Evolutionary conservation across 345 rosid genomes (phyloP).

Genomic region (Populus davidiana): DNA sequence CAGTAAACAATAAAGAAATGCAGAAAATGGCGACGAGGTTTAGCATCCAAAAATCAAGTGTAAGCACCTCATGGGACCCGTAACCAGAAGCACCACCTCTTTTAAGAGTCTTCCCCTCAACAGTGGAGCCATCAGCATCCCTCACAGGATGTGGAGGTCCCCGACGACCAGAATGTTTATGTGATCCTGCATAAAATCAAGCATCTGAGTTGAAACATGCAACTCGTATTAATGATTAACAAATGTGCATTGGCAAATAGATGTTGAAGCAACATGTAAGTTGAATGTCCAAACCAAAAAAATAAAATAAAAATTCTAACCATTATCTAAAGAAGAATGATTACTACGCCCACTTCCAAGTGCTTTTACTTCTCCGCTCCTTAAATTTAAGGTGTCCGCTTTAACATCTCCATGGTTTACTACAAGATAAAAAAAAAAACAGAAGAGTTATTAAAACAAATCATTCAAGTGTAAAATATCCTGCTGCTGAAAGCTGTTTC

Average conservation of each 20-base stretch:
- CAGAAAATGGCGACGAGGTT: background rate
- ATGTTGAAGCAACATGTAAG: background rate
- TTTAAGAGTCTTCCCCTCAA: conserved; percentile 52
- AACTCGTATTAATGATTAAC: background rate
- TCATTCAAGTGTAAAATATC: background rate
- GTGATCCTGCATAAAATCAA: conserved; percentile 37
- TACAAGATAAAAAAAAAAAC: conserved; percentile 9
- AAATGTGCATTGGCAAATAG: background rate
- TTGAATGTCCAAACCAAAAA: background rate
- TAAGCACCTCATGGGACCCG: conserved; percentile 57
- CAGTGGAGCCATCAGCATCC: conserved; percentile 35
- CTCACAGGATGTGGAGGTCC: conserved; percentile 35
- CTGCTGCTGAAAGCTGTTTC: background rate
- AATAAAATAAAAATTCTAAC: conserved; percentile 22
- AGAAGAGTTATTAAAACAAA: background rate
- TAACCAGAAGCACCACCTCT: conserved; percentile 48
- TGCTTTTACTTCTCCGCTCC: conserved; percentile 29
- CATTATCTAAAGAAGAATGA: conserved; percentile 40
- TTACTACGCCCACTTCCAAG: conserved; percentile 30
- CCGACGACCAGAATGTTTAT: conserved; percentile 41
- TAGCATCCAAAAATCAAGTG: conserved; percentile 10
- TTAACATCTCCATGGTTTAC: conserved; percentile 32
- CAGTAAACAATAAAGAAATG: background rate
- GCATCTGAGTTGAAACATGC: conserved; percentile 1
- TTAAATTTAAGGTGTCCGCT: conserved; percentile 26